Percentiles rank a stretch among this genome's conserved stretches.
These are phyloP conservation scores for Didymella keratinophila DNA, from an alignment of 2,329 filamentous ascomycete species.

Conservation along the genomic window DNA sequence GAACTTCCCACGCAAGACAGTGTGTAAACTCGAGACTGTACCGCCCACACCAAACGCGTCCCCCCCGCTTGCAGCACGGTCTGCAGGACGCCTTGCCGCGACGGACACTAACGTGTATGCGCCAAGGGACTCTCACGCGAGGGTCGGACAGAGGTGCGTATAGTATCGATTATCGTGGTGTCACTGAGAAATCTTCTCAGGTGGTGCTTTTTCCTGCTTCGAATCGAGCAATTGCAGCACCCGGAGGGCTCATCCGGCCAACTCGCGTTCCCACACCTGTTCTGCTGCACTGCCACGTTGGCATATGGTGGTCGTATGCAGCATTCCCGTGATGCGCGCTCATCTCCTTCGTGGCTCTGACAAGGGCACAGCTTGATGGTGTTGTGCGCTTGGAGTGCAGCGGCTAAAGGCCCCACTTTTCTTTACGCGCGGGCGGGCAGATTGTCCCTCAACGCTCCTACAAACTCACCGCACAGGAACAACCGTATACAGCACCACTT, in stretches of 20 bases:
- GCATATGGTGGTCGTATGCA: constrained; percentile 15
- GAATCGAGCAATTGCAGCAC: constrained; percentile 11
- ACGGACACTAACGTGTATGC: constrained; percentile 22
- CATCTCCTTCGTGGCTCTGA: constrained; percentile 26
- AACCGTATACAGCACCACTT: constrained; percentile 7
- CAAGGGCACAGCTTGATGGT: constrained; percentile 14
- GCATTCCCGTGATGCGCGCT: constrained; percentile 26
- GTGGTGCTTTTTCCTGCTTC: constrained; percentile 16
- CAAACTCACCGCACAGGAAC: constrained; percentile 17
- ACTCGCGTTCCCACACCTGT: constrained; percentile 1
- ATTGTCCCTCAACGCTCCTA: constrained; percentile 21
- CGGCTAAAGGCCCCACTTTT: constrained; percentile 17
- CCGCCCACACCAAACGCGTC: constrained; percentile 9
- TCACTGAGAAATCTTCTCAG: constrained; percentile 10
- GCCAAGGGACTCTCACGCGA: constrained; percentile 11
- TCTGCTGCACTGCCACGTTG: constrained; percentile 29
- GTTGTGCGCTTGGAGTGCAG: constrained; percentile 16
- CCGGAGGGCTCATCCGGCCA: neutral
- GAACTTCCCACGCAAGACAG: constrained; percentile 2
- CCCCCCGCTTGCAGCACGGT: constrained; percentile 13
- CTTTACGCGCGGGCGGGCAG: constrained; percentile 10
- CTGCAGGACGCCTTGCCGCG: constrained; percentile 31
- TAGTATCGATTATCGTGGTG: constrained; percentile 30
- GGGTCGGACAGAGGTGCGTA: constrained; percentile 10
- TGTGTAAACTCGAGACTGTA: constrained; percentile 8